Evolutionary conservation across 1,284 basidiomycete genomes (phyloP).

Genomic region (Heterobasidion occidentale): DNA sequence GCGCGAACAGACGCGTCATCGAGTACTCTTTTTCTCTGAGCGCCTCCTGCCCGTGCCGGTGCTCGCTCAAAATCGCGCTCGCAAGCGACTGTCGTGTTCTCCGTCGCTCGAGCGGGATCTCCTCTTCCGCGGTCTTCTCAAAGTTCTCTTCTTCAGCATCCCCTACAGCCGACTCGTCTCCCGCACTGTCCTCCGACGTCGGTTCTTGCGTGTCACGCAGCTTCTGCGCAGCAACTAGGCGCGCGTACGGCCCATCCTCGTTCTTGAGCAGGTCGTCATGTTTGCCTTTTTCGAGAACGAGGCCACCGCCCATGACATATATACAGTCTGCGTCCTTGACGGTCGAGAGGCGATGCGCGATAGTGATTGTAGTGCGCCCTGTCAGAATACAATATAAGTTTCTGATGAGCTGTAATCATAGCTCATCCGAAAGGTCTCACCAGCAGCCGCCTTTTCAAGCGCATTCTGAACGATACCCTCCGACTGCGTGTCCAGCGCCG

Average conservation of each 20-base stretch:
- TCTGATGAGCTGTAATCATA: constrained; percentile 3
- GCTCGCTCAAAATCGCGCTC: constrained; percentile 58
- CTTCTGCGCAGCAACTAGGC: constrained; percentile 76
- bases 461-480: constrained; percentile 95
- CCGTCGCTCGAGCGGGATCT: constrained; percentile 59
- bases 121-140: constrained; percentile 48
- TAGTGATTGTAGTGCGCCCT: constrained; percentile 76
- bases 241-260: constrained; percentile 63
- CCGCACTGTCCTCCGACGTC: constrained; percentile 17
- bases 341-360: constrained; percentile 72
- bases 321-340: constrained; percentile 82
- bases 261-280: constrained; percentile 71
- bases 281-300: constrained; percentile 79
- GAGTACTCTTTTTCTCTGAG: constrained; percentile 26
- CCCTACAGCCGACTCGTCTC: constrained; percentile 24
- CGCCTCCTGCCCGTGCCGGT: constrained; percentile 18
- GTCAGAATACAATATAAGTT: constrained; percentile 12
- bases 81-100: constrained; percentile 63
- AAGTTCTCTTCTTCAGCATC: constrained; percentile 26
- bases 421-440: constrained; percentile 24
- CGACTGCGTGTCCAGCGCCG: constrained; percentile 83
- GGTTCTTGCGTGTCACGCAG: constrained; percentile 48
- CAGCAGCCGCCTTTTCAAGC: constrained; percentile 81
- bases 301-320: constrained; percentile 65
- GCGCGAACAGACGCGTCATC: constrained; percentile 59